These are phyloP conservation scores for Xenoacremonium recifei DNA, from an alignment of 2,329 filamentous ascomycete genomes.

Conservation along the genomic window DNA sequence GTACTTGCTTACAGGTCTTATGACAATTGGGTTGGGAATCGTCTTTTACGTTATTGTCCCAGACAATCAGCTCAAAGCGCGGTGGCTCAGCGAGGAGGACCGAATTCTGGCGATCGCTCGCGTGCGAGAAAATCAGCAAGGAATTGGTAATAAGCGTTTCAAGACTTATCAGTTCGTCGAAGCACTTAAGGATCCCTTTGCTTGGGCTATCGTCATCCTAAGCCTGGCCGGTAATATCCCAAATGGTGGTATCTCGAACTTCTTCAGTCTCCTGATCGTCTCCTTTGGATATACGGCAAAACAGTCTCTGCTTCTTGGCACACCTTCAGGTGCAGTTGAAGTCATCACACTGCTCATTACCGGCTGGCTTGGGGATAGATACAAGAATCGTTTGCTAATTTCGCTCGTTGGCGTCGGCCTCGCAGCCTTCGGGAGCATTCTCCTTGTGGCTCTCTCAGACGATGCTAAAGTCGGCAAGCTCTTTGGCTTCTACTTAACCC, in stretches of 20 bases:
- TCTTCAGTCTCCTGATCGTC: constrained; percentile 16
- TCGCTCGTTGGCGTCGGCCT: constrained; percentile 14
- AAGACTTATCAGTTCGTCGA: constrained; percentile 17
- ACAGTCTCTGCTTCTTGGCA: constrained; percentile 13
- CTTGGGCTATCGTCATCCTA: constrained; percentile 20
- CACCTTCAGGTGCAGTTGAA: constrained; percentile 16
- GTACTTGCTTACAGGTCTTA: constrained; percentile 12
- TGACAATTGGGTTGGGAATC: constrained; percentile 7
- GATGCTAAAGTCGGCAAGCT: constrained; percentile 19
- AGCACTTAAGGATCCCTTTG: constrained; percentile 15
- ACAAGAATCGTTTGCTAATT: constrained; percentile 12
- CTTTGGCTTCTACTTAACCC: constrained; percentile 18
- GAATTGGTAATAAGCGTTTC: constrained; percentile 15
- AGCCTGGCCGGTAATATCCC: constrained; percentile 20
- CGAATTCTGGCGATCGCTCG: constrained; percentile 11
- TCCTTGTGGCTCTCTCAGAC: constrained; percentile 21
- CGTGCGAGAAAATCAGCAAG: constrained; percentile 14
- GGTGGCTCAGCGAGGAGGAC: constrained; percentile 7
- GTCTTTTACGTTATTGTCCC: constrained; percentile 16
- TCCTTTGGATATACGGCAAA: constrained; percentile 12
- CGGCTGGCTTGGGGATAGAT: constrained; percentile 14
- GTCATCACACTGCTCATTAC: constrained; percentile 14
- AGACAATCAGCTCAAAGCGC: constrained; percentile 10
- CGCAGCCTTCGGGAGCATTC: constrained; percentile 16
- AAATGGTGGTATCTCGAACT: constrained; percentile 15